Evolutionary conservation across 2,329 filamentous ascomycete genomes (phyloP), one percentile per base, ranked within the genome.

Genomic region (Fonsecaea erecta): DNA sequence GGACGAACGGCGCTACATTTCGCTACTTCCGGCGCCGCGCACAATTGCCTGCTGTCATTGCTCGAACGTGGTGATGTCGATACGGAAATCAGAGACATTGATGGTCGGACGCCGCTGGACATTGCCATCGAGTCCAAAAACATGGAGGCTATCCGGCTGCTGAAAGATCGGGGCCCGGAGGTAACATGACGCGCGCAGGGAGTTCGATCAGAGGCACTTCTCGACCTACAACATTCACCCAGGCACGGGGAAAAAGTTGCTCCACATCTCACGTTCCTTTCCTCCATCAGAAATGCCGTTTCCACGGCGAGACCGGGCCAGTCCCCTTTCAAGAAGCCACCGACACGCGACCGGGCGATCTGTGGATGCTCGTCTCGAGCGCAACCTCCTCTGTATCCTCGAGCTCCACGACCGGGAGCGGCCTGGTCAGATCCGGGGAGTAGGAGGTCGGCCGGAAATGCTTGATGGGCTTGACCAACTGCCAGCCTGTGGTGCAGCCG

Each of bases 381-480:
- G 26, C 16, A 8, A 48, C 24, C 18, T 26, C 57, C 30, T 59
- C 62, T 1, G 32, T 12, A 18, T 64, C 62, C 8, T 37, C 53
- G 21, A 65, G 28, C 26, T 65, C 63, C 28, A 65, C 18, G 8
- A 62, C 28, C 3, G 43, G 46, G 14, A 62, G 52, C 21, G 58
- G 63, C 28, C 57, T 62, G 16, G 52, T 43, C 28, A 65, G 43
- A 28, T 65, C 59, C n/a, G 63, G 63, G 2, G 58, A 21, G 52
- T 65, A 65, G 7, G 52, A 62, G 21, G 53, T 65, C 5, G 63
- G 63, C 21, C 63, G 52, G 28, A 58, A 61, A 30, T 65, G 52
- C 26, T 57, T 55, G 57, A 65, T 65, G 16, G 57, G 52, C 40
- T 37, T 56, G 48, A 56, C 58, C 34, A 54, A 8, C 12, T 37